A percentile compares a stretch with the other conserved stretches of the same genome.
Conservation (phyloP, 2,329 filamentous ascomycete species). For the Neonectria sp. region DNA sequence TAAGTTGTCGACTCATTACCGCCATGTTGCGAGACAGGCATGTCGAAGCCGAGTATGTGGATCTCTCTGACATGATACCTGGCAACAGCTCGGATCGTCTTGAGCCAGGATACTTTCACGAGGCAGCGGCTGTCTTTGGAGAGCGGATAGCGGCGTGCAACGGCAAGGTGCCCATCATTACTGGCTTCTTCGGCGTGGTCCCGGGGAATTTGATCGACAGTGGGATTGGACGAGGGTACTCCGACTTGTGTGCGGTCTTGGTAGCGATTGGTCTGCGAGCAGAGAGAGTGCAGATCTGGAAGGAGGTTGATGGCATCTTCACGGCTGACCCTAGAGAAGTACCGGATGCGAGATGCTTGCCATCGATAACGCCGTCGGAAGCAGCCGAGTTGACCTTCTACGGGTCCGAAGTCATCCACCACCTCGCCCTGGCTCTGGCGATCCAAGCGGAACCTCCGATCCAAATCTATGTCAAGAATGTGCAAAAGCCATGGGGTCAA, state of each 20-base stretch:
- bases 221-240: conserved; percentile 95
- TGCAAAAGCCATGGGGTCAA: conserved; percentile 85
- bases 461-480: conserved; percentile 91
- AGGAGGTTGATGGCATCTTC: conserved; percentile 98
- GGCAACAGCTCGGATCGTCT: conserved; percentile 71
- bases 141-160: conserved; percentile 77
- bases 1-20: conserved; percentile 94
- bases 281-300: conserved; percentile 96
- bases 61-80: conserved; percentile 86
- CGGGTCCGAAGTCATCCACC: conserved; percentile 96
- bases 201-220: conserved; percentile 90
- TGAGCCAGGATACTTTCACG: conserved; percentile 72
- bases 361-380: conserved; percentile 92
- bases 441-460: conserved; percentile 84
- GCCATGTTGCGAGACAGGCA: conserved; percentile 84
- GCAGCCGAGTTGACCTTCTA: conserved; percentile 97
- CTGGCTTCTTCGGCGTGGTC: conserved; percentile 95
- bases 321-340: conserved; percentile 88
- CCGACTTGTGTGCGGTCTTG: conserved; percentile 93
- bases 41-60: conserved; percentile 90
- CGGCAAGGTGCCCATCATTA: conserved; percentile 82
- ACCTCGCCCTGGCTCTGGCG: conserved; percentile 97
- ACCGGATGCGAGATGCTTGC: conserved; percentile 88
- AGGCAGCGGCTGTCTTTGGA: conserved; percentile 73
- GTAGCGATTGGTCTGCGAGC: conserved; percentile 89